Evolutionary conservation across 2,329 filamentous ascomycete genomes (phyloP), one percentile per base, ranked within the genome.

Genomic region (Blumeriella jaapii): DNA sequence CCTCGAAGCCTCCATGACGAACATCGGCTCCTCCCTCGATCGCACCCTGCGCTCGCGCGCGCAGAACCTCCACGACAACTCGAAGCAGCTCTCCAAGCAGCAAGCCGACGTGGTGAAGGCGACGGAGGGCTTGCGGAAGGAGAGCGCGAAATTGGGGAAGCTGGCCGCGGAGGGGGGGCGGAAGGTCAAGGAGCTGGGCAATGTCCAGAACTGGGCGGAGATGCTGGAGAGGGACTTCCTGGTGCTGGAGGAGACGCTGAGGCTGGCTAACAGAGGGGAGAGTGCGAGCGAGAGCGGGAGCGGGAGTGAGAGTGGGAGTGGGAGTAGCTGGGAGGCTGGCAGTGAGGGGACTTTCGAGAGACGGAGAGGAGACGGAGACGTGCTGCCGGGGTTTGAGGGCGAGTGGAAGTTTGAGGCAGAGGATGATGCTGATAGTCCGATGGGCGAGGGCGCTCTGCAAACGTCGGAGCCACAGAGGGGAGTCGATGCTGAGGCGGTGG

Each of bases 121-220:
- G 41, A 75, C 76, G 5, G 68, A 64, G 1, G 68, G 57, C 2
- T 58, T 86, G 55, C 62, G 68, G 31, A 67, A 68, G 46, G 78
- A 85, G 55, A 77, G 69, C 32, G 73, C 77, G 42, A 70, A 72
- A 57, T 68, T 83, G 52, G 69, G 64, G 46, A 69, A 69, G 46
- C 64, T 83, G 48, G 74, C 75, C 4, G 69, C 71, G 46, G 68
- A 67, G 39, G 76, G 77, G 22, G 69, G 71, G 29, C 67, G 68
- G 45, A 68, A 68, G 51, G 62, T 89, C 40, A 87, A 86, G 61
- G 82, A 86, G 64, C 64, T 86, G 42, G 82, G 82, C 15, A 78
- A 86, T 54, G 71, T 89, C 53, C 82, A 89, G 65, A 87, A 87
- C 57, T 91, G 82, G 82, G 81, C 82, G 14, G 83, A 91, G 67